Percentiles rank a stretch among this genome's conserved stretches.
Conservation (phyloP, 2,329 filamentous ascomycete genomes). For the Helminthosporium solani region DNA sequence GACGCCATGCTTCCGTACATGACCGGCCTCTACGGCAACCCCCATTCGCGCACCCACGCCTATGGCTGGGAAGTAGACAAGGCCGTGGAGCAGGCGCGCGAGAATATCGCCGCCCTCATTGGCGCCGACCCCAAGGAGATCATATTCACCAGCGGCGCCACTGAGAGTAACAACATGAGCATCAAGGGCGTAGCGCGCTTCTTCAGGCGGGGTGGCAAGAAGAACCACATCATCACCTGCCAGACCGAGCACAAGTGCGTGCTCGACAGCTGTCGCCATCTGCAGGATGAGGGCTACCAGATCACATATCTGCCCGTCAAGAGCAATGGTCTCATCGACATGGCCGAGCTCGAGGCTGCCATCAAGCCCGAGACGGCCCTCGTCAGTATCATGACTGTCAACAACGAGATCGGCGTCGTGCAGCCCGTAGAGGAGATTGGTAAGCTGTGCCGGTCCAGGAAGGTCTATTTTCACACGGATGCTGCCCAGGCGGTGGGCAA, state of each 20-base stretch:
- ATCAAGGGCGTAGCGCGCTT: slow-evolving; percentile 97
- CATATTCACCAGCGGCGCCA: slow-evolving; percentile 96
- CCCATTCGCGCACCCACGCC: slow-evolving; percentile 93
- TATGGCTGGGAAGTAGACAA: slow-evolving; percentile 99
- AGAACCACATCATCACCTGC: slow-evolving; percentile 96
- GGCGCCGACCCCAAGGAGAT: slow-evolving; percentile 97
- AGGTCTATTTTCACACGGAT: slow-evolving; percentile 98
- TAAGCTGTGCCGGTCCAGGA: slow-evolving; percentile 83
- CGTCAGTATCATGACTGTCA: slow-evolving; percentile 98
- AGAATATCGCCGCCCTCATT: slow-evolving; percentile 80
- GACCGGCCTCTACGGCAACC: slow-evolving; percentile 92
- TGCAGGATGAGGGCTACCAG: slow-evolving; percentile 95
- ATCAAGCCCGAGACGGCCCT: slow-evolving; percentile 88
- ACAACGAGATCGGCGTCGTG: slow-evolving; percentile 99
- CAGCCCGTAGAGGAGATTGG: slow-evolving; percentile 94
- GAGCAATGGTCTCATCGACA: slow-evolving; percentile 77
- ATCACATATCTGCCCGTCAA: slow-evolving; percentile 95
- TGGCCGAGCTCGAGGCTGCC: slow-evolving; percentile 81
- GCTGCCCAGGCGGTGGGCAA: slow-evolving; percentile 98
- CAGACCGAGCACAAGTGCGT: slow-evolving; percentile 99
- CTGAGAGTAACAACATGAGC: slow-evolving; percentile 99
- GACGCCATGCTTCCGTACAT: slow-evolving; percentile 97
- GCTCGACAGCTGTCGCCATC: slow-evolving; percentile 91
- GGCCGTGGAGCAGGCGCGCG: slow-evolving; percentile 82
- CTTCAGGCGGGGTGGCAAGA: slow-evolving; percentile 89